phyloP scores from a whole-genome alignment of 2,329 filamentous ascomycete genomes.

The Pezicula neosporulosa region DNA sequence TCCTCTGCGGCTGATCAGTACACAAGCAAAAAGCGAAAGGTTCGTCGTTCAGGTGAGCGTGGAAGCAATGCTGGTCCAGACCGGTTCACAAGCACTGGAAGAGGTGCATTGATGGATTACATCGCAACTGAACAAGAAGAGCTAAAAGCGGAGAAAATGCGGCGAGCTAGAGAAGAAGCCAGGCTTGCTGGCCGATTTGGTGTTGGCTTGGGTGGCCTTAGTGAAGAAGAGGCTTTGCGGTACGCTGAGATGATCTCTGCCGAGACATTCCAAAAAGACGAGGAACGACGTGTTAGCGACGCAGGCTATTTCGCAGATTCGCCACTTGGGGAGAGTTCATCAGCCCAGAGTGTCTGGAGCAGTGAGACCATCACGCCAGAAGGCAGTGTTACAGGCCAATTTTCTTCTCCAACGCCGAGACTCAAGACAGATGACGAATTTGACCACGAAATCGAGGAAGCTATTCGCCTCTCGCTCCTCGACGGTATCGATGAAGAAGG shows the following conservation, averaged over 20 bases:
- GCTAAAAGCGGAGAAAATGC: slow-evolving; percentile 68
- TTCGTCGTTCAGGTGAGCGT: slow-evolving; percentile 60
- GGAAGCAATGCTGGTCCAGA: slow-evolving; percentile 55
- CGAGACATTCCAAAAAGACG: slow-evolving; percentile 54
- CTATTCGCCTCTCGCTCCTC: slow-evolving; percentile 57
- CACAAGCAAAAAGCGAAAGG: slow-evolving; percentile 73
- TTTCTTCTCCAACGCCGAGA: slow-evolving; percentile 11
- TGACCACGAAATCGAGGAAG: slow-evolving; percentile 60
- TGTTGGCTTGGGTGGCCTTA: slow-evolving; percentile 67
- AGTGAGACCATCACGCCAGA: slow-evolving; percentile 52
- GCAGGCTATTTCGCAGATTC: slow-evolving; percentile 48
- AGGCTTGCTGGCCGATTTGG: slow-evolving; percentile 80
- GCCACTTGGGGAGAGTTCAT: slow-evolving; percentile 26
- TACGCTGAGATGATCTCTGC: slow-evolving; percentile 66
- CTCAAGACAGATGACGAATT: slow-evolving; percentile 40
- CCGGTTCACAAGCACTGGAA: slow-evolving; percentile 56
- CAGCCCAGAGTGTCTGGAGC: slow-evolving; percentile 29
- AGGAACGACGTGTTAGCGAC: slow-evolving; percentile 51
- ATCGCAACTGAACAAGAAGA: slow-evolving; percentile 85
- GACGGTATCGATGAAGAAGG: slow-evolving; percentile 48
- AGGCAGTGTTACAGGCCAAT: slow-evolving; percentile 43
- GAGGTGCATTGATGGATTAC: slow-evolving; percentile 72
- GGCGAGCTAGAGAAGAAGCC: slow-evolving; percentile 62
- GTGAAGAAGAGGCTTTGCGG: slow-evolving; percentile 60
- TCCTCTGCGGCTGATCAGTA: slow-evolving; percentile 72